Base-by-base conservation (phyloP, 129 eudicot species). In the Pseudognaphalium luteoalbum region DNA sequence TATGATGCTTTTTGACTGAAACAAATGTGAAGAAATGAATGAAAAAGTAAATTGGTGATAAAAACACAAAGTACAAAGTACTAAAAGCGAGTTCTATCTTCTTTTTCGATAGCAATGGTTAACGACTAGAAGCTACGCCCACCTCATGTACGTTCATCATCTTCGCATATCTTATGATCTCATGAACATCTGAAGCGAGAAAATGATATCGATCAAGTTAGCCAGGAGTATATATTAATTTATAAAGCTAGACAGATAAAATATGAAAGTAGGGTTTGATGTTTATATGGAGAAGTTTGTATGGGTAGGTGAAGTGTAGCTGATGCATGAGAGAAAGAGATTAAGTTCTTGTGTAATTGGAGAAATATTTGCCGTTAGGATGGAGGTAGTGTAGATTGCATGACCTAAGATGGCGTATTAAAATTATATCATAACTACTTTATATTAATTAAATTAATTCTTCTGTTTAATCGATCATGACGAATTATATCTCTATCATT, bases 241-340 rank as follows among this genome's bases (percentile, higher is more conserved):
- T 19, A 20, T 47, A 42, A 6, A 58, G n/a, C n/a, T n/a, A n/a
- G 11, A 62, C 28, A 30, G 6, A 68, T 34, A 41, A 20, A 56
- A 28, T 64, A 39, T 66, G 86, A 84, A 69, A 68, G 73, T 61
- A 67, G 76, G 78, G 84, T 68, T 71, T 79, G 69, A 64, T 15
- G 30, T 80, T 67, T 76, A 68, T 60, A 67, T 76, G 76, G 54
- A 76, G 83, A 73, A 39, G 67, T 85, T 71, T 37, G 61, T 78
- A 85, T 29, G 75, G 80, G 96, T 92, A 92, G 97, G 96, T 92
- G 87, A 92, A 81, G 66, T 81, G 89, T 80, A 82, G 79, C 44
- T 82, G 83, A 80, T 79, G 96, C 90, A 90, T 92, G 97, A 88
- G 75, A 82, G 79, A 75, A 73, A 82, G 80, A 76, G 61, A n/a